Evolutionary conservation across 169 alveolate genomes (phyloP).

Genomic region (Neospora caninum): DNA sequence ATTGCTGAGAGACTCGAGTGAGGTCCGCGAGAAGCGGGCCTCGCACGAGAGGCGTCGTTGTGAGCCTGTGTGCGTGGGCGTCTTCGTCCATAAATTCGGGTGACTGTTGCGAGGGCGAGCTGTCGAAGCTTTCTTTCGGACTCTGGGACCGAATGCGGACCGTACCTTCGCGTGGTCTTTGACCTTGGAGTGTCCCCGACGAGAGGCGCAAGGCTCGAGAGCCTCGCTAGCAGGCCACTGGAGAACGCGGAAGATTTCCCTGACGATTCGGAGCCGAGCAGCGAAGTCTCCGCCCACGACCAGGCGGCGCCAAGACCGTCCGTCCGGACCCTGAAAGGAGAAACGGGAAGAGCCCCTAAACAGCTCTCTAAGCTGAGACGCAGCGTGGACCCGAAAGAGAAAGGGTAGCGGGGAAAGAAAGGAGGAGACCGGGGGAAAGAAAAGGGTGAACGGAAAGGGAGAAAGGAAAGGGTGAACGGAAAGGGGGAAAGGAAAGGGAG

Average conservation of each 20-base stretch:
- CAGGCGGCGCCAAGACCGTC: slow-evolving; percentile 55
- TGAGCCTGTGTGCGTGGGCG: no score
- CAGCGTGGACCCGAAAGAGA: neutral
- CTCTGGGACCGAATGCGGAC: neutral
- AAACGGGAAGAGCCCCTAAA: neutral
- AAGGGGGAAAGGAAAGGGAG: neutral
- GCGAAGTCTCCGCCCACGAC: slow-evolving; percentile 47
- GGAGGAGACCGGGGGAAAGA: neutral
- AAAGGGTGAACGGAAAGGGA: neutral
- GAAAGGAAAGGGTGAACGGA: neutral
- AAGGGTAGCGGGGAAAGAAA: neutral
- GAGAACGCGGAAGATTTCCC: slow-evolving; percentile 33
- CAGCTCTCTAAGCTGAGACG: neutral
- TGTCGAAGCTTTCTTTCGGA: no score
- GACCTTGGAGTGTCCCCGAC: neutral
- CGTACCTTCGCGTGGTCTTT: neutral
- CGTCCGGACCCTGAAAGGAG: slow-evolving; percentile 46
- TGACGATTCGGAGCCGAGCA: neutral
- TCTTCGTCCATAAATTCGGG: no score
- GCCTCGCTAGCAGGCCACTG: slow-evolving; percentile 11
- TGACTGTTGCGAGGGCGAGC: no score
- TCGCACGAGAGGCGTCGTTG: no score
- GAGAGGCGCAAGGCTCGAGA: neutral
- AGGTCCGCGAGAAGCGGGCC: no score
- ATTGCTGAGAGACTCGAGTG: no score